Evolutionary conservation across 495 filamentous ascomycete species (phyloP), one percentile per base, ranked within the genome.

Genomic region (Aspergillus wentii): DNA sequence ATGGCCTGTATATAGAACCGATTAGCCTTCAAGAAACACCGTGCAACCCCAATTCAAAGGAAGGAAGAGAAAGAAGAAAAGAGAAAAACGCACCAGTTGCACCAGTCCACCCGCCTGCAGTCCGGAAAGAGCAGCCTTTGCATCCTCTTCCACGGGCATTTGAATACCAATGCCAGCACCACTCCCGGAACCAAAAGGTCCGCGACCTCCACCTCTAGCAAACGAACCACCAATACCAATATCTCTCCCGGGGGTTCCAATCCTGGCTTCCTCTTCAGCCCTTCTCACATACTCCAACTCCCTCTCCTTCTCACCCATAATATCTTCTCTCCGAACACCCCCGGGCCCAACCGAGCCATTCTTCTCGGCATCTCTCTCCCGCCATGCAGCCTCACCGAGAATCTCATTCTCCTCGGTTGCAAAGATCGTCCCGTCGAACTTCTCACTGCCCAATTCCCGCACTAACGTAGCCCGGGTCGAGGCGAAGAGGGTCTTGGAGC

Each of bases 401-500:
- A 72, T 54, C 41, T 75, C 72, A 46, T 90, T 86, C 30, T 80
- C 73, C 47, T 85, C 75, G 3, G 72, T 82, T 1, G 86, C 91
- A 16, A 83, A 85, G 49, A 95, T 83, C 3, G 87, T 74, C 26
- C 77, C 81, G 42, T 83, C 81, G 64, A 98, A 96, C 56, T 86
- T 80, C 62, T 97, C 92, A 15, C 78, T 80, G 31, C 92, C 92
- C 11, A 98, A 72, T 64, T 95, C 91, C 28, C 91, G 75, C 27
- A 82, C 70, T 8, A 98, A 72, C 1, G 88, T 90, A 37, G 90
- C 70, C 26, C 89, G 78, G 13, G 92, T 95, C 27, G 85, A 79
- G 22, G 92, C 91, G 62, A 96, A 95, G 34, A 98, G 77, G 73
- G 89, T 97, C 75, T 98, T 98, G 48, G 91, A 83, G 27, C 92